phyloP scores from a whole-genome alignment of 2,329 filamentous ascomycete species.

The Monilinia aucupariae region DNA sequence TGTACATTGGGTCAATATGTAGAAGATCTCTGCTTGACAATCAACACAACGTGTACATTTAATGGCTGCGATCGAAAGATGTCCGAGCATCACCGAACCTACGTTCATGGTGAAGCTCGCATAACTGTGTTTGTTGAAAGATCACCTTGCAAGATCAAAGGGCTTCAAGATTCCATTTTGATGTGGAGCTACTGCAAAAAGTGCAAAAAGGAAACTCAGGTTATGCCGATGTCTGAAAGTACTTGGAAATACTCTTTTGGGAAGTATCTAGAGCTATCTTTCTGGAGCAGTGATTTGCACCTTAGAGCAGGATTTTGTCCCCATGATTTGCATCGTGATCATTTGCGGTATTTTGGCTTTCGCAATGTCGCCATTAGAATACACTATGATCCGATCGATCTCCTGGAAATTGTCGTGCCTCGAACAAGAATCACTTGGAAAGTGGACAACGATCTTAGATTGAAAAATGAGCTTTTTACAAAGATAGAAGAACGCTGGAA shows the following conservation, averaged over 20 bases:
- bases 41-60: constrained; percentile 70
- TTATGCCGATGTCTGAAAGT: constrained; percentile 84
- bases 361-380: constrained; percentile 80
- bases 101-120: constrained; percentile 92
- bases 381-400: constrained; percentile 86
- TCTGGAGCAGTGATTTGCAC: constrained; percentile 84
- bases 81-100: constrained; percentile 90
- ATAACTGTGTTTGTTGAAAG: constrained; percentile 86
- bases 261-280: constrained; percentile 95
- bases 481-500: constrained; percentile 77
- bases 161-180: constrained; percentile 69
- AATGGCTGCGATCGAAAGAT: constrained; percentile 85
- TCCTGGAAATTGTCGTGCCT: constrained; percentile 92
- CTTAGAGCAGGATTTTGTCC: constrained; percentile 70
- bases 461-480: constrained; percentile 87
- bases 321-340: constrained; percentile 88
- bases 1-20: constrained; percentile 94
- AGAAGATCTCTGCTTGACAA: constrained; percentile 76
- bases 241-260: constrained; percentile 99
- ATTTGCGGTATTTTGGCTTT: constrained; percentile 87
- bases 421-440: constrained; percentile 92
- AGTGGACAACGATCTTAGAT: constrained; percentile 83
- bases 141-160: constrained; percentile 59
- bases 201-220: constrained; percentile 84
- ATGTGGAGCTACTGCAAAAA: constrained; percentile 98